Evolutionary conservation across 2,329 filamentous ascomycete species (phyloP), one percentile per base, ranked within the genome.

Genomic region (Gliomastix tumulicola): DNA sequence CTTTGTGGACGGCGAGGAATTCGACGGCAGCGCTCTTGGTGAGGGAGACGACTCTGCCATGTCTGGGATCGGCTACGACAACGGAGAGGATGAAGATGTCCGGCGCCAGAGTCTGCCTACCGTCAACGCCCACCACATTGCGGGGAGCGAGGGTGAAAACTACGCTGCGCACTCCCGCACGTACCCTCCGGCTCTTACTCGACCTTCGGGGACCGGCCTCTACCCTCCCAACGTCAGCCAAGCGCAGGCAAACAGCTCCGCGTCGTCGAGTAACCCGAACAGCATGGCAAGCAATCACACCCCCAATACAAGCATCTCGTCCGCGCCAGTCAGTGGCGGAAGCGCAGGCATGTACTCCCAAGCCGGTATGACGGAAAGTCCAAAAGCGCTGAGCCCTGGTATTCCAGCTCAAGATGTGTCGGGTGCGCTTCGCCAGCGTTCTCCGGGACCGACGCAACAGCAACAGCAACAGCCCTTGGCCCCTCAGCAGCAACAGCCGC

Each of bases 341-440:
- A 68, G 65, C 40, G 65, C 66, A 32, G 74, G 72, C 15, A 73
- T 88, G 45, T 94, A 87, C 54, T 74, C 79, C 8, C 80, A 88
- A 44, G 74, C 76, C 37, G 74, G 66, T 40, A 84, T 94, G 66
- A 92, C 84, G 4, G 88, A 95, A 58, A 94, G 86, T 46, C 88
- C 88, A 1, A 94, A 89, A 53, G 83, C 88, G 5, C 67, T 94
- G 28, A 88, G 82, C 41, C 83, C 84, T n/a, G 71, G 71, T 15
- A 67, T 60, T 20, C 49, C 70, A 54, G 53, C 69, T 16, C 67
- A 82, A 34, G 76, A 77, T 45, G 59, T 71, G 13, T 58, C 63
- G 35, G 63, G 56, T 21, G 59, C 73, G 23, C 50, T 65, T 30
- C 69, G 77, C 39, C 78, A 81, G 44, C 70, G 76, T 37, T 84